Percentiles rank a stretch among this genome's conserved stretches.
These are phyloP conservation scores for Suillus clintonianus DNA, from an alignment of 768 basidiomycete species.

Conservation along the genomic window DNA sequence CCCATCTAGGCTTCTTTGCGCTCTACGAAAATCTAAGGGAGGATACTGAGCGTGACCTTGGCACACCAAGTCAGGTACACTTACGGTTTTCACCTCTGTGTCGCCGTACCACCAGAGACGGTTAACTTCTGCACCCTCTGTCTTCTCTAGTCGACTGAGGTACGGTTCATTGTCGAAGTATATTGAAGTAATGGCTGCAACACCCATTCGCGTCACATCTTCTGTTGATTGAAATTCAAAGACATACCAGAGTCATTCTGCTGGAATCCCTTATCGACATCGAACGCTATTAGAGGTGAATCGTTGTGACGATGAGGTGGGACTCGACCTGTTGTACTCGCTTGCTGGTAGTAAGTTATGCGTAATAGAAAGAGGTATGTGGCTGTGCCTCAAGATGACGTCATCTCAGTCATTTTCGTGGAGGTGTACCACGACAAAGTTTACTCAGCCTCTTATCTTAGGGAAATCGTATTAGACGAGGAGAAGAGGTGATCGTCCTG, in stretches of 20 bases:
- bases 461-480: no score
- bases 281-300: slow-evolving; percentile 67
- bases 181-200: slow-evolving; percentile 88
- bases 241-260: slow-evolving; percentile 71
- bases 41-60: not conserved
- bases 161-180: slow-evolving; percentile 96
- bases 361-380: no score
- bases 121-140: no score
- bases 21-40: slow-evolving; percentile 75
- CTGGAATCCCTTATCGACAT: slow-evolving; percentile 91
- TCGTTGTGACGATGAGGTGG: no score
- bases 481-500: no score
- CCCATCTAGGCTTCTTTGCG: slow-evolving; percentile 99
- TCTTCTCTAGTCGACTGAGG: no score
- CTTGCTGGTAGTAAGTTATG: no score
- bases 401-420: no score
- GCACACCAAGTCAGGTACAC: slow-evolving; percentile 20
- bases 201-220: slow-evolving; percentile 1
- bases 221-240: not conserved
- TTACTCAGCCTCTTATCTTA: no score
- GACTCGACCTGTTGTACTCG: no score
- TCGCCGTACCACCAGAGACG: slow-evolving; percentile 99
- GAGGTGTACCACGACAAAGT: no score
- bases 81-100: slow-evolving; percentile 73
- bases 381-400: no score